Evolutionary conservation across 805 yeast genomes (phyloP).

Genomic region (Candida taoyuanica): DNA sequence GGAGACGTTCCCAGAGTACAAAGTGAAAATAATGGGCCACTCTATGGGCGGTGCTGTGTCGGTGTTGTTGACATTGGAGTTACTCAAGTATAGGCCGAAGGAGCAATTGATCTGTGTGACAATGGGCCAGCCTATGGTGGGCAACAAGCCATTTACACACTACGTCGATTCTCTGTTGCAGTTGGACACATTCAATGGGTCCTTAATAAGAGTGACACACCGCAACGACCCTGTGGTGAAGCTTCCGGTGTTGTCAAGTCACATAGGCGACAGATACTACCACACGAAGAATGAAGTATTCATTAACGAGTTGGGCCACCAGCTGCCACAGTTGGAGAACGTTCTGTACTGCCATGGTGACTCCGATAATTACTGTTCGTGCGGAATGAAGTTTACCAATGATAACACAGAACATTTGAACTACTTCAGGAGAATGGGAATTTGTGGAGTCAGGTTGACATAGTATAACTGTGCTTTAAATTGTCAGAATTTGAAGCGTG

Average conservation of each 20-base stretch:
- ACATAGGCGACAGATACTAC: conserved; percentile 16
- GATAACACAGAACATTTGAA: conserved; percentile 26
- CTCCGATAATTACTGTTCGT: conserved; percentile 50
- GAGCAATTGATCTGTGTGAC: conserved; percentile 10
- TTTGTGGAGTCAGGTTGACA: conserved; percentile 19
- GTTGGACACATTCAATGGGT: not conserved
- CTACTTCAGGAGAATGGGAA: conserved; percentile 27
- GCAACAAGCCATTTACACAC: conserved; percentile 16
- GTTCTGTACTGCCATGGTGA: conserved; percentile 75
- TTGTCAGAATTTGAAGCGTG: conserved; percentile 29
- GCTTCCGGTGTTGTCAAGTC: conserved; percentile 20
- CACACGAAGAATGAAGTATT: conserved; percentile 23
- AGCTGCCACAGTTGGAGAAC: conserved; percentile 31
- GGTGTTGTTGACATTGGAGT: conserved; percentile 13
- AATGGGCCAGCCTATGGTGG: conserved; percentile 29
- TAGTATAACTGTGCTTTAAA: not conserved
- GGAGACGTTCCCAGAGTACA: conserved; percentile 6
- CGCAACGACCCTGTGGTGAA: conserved; percentile 26
- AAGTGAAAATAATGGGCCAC: conserved; percentile 23
- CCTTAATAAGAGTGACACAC: conserved; percentile 22
- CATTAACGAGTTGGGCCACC: conserved; percentile 21
- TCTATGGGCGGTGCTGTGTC: conserved; percentile 28
- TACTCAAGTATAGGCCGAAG: conserved; percentile 4
- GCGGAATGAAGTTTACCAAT: conserved; percentile 17
- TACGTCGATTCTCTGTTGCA: conserved; percentile 13